Percentiles rank a stretch among this genome's conserved stretches.
phyloP scores from a whole-genome alignment of 495 filamentous ascomycete genomes.

The Neurospora sp. region DNA sequence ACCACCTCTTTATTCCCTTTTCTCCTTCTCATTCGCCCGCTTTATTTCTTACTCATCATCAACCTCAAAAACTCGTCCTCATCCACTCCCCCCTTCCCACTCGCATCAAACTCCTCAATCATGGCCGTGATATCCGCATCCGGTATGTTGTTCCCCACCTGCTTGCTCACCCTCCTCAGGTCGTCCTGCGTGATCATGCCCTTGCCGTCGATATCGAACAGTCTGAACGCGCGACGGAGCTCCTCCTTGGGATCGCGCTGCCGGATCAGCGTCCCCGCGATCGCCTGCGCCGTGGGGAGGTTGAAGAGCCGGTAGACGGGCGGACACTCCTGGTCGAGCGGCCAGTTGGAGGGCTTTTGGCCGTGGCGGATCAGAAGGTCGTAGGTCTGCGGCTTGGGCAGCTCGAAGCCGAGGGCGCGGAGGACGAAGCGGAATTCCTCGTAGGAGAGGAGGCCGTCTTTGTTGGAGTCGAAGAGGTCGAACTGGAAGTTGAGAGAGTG shows the following conservation, averaged over 20 bases:
- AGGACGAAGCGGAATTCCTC: slow-evolving; percentile 97
- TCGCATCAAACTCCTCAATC: slow-evolving; percentile 98
- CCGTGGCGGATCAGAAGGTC: slow-evolving; percentile 26
- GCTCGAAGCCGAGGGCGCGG: slow-evolving; percentile 84
- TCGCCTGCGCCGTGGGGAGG: slow-evolving; percentile 52
- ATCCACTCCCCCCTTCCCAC: slow-evolving; percentile 81
- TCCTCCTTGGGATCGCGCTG: slow-evolving; percentile 82
- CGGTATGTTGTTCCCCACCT: slow-evolving; percentile 82
- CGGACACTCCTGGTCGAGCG: slow-evolving; percentile 26
- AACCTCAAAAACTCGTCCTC: slow-evolving; percentile 73
- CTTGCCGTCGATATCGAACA: slow-evolving; percentile 70
- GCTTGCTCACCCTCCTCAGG: slow-evolving; percentile 75
- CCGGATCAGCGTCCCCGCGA: slow-evolving; percentile 71
- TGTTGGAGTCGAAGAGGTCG: slow-evolving; percentile 93
- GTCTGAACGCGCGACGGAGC: slow-evolving; percentile 79
- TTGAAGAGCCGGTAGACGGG: slow-evolving; percentile 27
- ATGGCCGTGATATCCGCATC: slow-evolving; percentile 90
- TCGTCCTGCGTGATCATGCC: slow-evolving; percentile 81
- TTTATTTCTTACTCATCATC: slow-evolving; percentile 26
- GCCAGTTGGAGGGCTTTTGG: slow-evolving; percentile 24
- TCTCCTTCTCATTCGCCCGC: neutral
- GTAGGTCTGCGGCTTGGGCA: slow-evolving; percentile 29
- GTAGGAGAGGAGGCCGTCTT: slow-evolving; percentile 89
- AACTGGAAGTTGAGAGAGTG: slow-evolving; percentile 48
- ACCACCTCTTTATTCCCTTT: neutral